phyloP scores from a whole-genome alignment of 345 rosid species.

The Lumnitzera racemosa region DNA sequence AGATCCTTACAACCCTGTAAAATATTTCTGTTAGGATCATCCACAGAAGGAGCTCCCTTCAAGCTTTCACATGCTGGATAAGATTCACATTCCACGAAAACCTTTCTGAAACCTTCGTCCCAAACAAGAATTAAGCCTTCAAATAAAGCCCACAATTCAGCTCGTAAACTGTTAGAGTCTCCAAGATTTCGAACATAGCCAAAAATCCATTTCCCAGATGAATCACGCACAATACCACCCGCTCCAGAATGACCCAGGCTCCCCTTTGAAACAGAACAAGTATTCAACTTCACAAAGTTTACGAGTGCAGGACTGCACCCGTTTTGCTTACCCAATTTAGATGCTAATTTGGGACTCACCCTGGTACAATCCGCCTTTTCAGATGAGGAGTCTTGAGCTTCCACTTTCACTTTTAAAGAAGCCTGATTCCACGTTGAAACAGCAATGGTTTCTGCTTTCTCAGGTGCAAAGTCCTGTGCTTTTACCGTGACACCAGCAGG shows the following conservation, averaged over 20 bases:
- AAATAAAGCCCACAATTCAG: conserved; percentile 44
- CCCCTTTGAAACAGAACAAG: conserved; percentile 18
- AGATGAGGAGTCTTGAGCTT: conserved; percentile 1
- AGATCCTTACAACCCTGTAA: conserved; percentile 27
- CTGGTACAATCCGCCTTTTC: neutral
- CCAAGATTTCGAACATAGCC: conserved; percentile 35
- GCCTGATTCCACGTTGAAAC: neutral
- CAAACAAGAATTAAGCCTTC: conserved; percentile 39
- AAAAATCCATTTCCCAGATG: conserved; percentile 44
- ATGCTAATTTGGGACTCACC: neutral
- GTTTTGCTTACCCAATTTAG: conserved; percentile 3
- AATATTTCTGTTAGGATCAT: conserved; percentile 18
- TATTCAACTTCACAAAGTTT: conserved; percentile 39
- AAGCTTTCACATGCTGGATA: conserved; percentile 21
- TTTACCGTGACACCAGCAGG: neutral
- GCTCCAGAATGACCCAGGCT: conserved; percentile 17
- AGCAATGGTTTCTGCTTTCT: too few relatives aligned
- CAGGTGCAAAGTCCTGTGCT: neutral
- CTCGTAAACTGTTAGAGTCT: conserved; percentile 7
- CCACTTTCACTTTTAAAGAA: conserved; percentile 12
- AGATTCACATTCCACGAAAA: conserved; percentile 32
- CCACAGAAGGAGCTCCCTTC: conserved; percentile 1
- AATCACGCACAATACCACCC: conserved; percentile 42
- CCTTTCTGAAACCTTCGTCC: conserved; percentile 34
- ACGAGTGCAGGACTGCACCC: conserved; percentile 16